A percentile compares a stretch with the other conserved stretches of the same genome.
These are phyloP conservation scores for Yarrowia deformans DNA, from an alignment of 805 yeast species.

Conservation along the genomic window DNA sequence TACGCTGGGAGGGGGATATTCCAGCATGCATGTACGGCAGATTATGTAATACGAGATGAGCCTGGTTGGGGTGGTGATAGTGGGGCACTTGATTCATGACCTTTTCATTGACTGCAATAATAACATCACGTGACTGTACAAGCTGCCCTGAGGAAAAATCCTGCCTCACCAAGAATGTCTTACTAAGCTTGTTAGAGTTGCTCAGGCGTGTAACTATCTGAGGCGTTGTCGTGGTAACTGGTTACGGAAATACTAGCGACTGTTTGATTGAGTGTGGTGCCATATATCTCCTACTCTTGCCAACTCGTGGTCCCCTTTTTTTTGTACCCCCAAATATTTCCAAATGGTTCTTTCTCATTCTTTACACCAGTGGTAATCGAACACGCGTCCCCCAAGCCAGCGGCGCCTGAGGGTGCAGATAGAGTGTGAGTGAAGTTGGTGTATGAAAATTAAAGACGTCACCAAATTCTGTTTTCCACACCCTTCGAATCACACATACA, in stretches of 20 bases:
- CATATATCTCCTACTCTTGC: too few relatives aligned
- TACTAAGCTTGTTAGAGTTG: background rate
- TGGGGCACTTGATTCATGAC: too few relatives aligned
- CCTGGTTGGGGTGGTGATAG: too few relatives aligned
- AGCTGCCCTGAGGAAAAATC: too few relatives aligned
- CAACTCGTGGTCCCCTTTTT: too few relatives aligned
- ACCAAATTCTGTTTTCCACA: conserved; percentile 28
- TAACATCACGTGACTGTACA: background rate
- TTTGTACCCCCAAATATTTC: too few relatives aligned
- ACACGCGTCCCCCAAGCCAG: conserved; percentile 1
- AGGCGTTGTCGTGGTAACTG: background rate
- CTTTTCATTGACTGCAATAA: too few relatives aligned
- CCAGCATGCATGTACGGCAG: background rate
- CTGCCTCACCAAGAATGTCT: too few relatives aligned
- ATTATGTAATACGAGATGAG: conserved; percentile 1
- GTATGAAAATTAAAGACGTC: conserved; percentile 3
- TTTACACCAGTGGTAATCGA: background rate
- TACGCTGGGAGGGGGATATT: background rate
- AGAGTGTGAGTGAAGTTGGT: background rate
- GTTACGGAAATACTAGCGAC: too few relatives aligned
- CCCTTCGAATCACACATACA: conserved; percentile 36
- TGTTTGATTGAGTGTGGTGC: too few relatives aligned
- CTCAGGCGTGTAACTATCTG: conserved; percentile 1
- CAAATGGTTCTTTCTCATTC: too few relatives aligned
- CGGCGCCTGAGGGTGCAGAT: conserved; percentile 1